These are phyloP conservation scores for Russula brevipes DNA, from an alignment of 768 basidiomycete genomes.

Conservation along the genomic window DNA sequence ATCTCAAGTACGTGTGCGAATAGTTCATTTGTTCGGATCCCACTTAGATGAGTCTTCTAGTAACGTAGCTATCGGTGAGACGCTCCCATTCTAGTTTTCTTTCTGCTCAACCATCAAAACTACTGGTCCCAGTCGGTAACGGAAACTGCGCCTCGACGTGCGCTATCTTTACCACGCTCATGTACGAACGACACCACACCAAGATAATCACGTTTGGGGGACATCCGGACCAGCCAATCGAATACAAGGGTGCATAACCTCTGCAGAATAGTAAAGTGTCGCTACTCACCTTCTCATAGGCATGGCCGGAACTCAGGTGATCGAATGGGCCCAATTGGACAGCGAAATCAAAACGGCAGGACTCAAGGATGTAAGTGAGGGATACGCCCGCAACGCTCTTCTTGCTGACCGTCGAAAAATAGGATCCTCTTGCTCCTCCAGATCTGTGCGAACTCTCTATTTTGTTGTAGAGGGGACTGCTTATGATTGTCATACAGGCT, in stretches of 20 bases:
- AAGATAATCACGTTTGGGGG: slow-evolving; percentile 51
- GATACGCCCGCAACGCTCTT: not conserved
- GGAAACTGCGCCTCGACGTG: slow-evolving; percentile 49
- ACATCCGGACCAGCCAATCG: slow-evolving; percentile 40
- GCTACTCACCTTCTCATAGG: slow-evolving; percentile 10
- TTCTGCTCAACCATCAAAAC: not conserved
- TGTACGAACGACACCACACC: slow-evolving; percentile 46
- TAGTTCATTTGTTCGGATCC: not conserved
- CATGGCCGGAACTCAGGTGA: slow-evolving; percentile 8
- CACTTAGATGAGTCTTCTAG: not conserved
- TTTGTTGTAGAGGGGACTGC: not conserved
- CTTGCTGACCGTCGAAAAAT: not conserved
- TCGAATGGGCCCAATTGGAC: not conserved
- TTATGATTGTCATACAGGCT: not conserved
- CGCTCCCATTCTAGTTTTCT: not conserved
- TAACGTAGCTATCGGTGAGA: slow-evolving; percentile 18
- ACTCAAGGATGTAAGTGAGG: slow-evolving; percentile 31
- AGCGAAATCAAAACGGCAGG: slow-evolving; percentile 23
- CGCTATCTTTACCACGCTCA: slow-evolving; percentile 50
- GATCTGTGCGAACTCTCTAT: not conserved
- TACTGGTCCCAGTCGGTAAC: slow-evolving; percentile 14
- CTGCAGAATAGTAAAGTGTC: not conserved
- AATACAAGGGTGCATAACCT: slow-evolving; percentile 40
- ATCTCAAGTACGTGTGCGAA: slow-evolving; percentile 14
- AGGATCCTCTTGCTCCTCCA: not conserved